Evolutionary conservation across 805 yeast genomes (phyloP), one percentile per base, ranked within the genome.

Genomic region (Hanseniaspora guilliermondii): DNA sequence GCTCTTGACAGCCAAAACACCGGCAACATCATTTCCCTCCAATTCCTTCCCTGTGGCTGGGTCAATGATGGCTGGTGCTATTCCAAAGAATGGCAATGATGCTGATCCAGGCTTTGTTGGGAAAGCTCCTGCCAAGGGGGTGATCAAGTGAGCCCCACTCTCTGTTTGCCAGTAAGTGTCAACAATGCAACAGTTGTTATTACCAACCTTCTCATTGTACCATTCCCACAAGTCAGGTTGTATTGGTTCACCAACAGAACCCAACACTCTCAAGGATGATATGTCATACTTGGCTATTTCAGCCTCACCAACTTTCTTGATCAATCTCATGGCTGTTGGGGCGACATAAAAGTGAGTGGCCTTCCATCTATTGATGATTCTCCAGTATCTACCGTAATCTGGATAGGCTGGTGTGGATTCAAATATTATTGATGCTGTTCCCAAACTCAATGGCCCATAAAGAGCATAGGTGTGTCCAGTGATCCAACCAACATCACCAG

Each of bases 91-190:
- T 60, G 98, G 98, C 59, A 87, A 77, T 33, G 97, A 84, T 30
- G 97, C 97, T 50, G 96, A 84, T 61, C 98, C 98, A 24, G 98
- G 97, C 71, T 93, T 93, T 59, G 93, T 85, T 62, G 96, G 94
- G 42, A 91, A 81, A 39, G 85, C 83, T 68, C 98, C 97, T 17
- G 97, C 95, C 63, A 93, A 70, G 58, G 97, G 96, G 45, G 96
- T 84, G 68, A 93, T 84, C 68, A 93, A 76, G 67, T 91, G 97
- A 36, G 96, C 85, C 55, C 98, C 98, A 14, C 95, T 83, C 74
- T 93, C 98, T 38, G 97, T 93, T 75, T 89, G 96, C 98, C 98
- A 93, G 78, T 88, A 88, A 46, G 98, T 93, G 72, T 93, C 98
- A 64, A 87, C 82, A 61, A 91, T 83, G 64, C 88, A 95, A 65